Conservation (phyloP, 192 early-diverging fungal genomes). For the Endogone sp. region DNA sequence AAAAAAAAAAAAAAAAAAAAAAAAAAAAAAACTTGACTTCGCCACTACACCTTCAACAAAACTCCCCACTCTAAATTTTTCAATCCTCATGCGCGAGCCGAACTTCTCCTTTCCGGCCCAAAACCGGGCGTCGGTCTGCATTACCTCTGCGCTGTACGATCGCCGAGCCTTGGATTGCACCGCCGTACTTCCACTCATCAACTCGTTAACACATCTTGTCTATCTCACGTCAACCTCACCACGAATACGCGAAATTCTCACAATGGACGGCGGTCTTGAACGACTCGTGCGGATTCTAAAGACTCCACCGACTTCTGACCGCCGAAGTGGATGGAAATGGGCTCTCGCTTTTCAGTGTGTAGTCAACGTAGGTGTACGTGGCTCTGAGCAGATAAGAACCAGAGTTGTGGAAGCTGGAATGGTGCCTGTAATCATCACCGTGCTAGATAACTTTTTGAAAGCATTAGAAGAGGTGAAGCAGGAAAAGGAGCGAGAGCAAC, state of each 20-base stretch:
- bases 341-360: constrained; percentile 80
- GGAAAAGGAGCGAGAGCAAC: constrained; percentile 45
- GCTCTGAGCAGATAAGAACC: constrained; percentile 71
- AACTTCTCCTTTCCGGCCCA: constrained; percentile 75
- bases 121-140: constrained; percentile 76
- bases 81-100: constrained; percentile 76
- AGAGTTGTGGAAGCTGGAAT: constrained; percentile 85
- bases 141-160: constrained; percentile 82
- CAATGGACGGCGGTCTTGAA: constrained; percentile 85
- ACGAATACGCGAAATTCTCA: constrained; percentile 75
- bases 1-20: too few relatives aligned
- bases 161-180: constrained; percentile 94
- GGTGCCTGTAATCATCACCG: constrained; percentile 75
- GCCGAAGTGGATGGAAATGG: constrained; percentile 76
- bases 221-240: constrained; percentile 82
- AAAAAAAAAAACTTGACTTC: too few relatives aligned
- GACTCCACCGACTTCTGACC: constrained; percentile 58
- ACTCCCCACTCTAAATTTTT: too few relatives aligned
- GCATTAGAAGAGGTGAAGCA: constrained; percentile 48
- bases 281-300: constrained; percentile 79
- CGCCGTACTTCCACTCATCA: constrained; percentile 80
- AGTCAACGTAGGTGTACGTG: constrained; percentile 83
- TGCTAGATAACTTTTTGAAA: constrained; percentile 62
- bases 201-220: constrained; percentile 83
- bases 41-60: too few relatives aligned